phyloP scores from a whole-genome alignment of 225 moss, liverwort and hornwort genomes.

The Ulota crispa region DNA sequence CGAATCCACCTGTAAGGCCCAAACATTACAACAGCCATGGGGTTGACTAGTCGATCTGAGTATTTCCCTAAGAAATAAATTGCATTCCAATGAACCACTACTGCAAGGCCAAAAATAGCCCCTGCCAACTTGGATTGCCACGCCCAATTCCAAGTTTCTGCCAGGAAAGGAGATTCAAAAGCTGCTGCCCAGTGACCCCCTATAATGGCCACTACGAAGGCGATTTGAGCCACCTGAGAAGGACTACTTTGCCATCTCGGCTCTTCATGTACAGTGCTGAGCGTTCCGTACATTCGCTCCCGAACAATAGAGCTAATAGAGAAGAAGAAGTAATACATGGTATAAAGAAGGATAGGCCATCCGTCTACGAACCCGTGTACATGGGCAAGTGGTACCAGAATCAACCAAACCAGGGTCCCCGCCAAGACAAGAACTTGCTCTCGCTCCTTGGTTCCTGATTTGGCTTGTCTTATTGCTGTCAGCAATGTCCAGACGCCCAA shows the following conservation, averaged over 20 bases:
- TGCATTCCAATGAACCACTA: conserved; percentile 70
- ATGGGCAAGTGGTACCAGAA: conserved; percentile 74
- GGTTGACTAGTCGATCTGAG: conserved; percentile 72
- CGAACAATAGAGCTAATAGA: conserved; percentile 76
- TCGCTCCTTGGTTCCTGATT: conserved; percentile 67
- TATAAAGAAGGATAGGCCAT: conserved; percentile 75
- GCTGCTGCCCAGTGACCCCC: conserved; percentile 88
- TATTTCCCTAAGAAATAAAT: conserved; percentile 84
- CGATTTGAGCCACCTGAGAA: conserved; percentile 56
- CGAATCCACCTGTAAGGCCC: conserved; percentile 90
- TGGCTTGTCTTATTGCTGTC: conserved; percentile 51
- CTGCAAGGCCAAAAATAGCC: conserved; percentile 50
- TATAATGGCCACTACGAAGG: conserved; percentile 61
- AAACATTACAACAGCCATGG: conserved; percentile 79
- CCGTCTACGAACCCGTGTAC: conserved; percentile 81
- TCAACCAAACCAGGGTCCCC: conserved; percentile 82
- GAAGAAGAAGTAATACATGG: conserved; percentile 70
- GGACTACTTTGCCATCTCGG: conserved; percentile 68
- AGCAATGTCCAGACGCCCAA: conserved; percentile 59
- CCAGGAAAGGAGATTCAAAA: conserved; percentile 68
- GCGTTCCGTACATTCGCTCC: conserved; percentile 64
- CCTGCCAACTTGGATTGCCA: conserved; percentile 66
- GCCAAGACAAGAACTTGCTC: conserved; percentile 68
- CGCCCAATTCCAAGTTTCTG: conserved; percentile 64
- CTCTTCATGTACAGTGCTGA: conserved; percentile 58